phyloP scores from a whole-genome alignment of 257 asterid species.

The Solanum pennellii region DNA sequence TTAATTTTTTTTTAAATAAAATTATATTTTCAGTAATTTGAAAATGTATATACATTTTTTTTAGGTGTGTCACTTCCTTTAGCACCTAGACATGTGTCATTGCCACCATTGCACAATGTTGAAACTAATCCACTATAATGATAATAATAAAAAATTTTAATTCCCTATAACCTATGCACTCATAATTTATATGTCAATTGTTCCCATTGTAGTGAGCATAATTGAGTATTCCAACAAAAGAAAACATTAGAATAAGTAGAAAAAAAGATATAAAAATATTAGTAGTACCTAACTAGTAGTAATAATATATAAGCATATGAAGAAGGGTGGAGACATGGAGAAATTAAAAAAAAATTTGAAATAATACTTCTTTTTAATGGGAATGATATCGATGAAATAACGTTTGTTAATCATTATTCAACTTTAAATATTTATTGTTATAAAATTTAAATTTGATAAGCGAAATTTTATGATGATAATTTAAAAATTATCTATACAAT shows the following conservation, averaged over 20 bases:
- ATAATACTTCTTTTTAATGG: background rate
- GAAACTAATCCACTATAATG: background rate
- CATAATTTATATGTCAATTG: background rate
- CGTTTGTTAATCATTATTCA: fast-evolving
- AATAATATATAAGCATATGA: background rate
- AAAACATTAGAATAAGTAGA: background rate
- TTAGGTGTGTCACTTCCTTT: background rate
- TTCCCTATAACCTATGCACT: background rate
- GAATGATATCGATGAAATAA: background rate
- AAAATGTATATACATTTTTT: no score
- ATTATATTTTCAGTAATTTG: background rate
- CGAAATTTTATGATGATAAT: background rate
- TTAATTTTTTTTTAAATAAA: background rate
- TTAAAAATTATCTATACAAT: background rate
- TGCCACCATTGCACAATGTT: background rate
- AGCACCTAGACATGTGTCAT: background rate
- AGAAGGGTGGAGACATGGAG: background rate
- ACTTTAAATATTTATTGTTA: background rate
- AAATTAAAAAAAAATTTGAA: background rate
- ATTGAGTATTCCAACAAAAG: conserved; percentile 1
- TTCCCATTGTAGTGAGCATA: background rate
- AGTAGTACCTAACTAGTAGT: background rate
- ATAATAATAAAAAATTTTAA: background rate
- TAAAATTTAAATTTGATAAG: background rate
- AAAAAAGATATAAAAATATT: background rate